phyloP scores from a whole-genome alignment of 192 early-diverging fungal species.

The Coemansia sp. region DNA sequence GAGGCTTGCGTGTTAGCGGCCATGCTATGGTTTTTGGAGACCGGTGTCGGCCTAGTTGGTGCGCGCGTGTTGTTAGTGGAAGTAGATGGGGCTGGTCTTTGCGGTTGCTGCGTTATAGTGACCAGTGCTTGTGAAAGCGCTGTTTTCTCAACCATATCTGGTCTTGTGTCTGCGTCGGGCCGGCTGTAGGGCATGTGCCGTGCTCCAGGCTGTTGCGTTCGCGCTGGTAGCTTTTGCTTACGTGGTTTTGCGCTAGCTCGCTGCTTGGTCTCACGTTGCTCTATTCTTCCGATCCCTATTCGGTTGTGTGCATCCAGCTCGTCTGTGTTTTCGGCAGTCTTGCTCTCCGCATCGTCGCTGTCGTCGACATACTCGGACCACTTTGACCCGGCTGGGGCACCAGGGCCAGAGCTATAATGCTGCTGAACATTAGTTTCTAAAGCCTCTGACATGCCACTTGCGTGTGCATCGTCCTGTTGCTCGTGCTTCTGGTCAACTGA shows the following conservation, averaged over 20 bases:
- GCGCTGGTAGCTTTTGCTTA: neutral
- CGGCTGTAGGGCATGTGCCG: constrained; percentile 1
- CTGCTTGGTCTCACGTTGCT: neutral
- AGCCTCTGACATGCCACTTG: neutral
- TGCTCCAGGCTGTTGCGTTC: neutral
- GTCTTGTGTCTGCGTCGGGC: neutral
- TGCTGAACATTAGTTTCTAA: neutral
- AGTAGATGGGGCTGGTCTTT: neutral
- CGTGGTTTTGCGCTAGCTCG: neutral
- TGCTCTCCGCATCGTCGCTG: neutral
- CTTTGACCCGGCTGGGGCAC: constrained; percentile 1
- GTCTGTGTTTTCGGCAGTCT: neutral
- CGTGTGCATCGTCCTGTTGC: neutral
- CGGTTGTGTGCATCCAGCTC: constrained; percentile 14
- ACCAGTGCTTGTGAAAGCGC: constrained; percentile 15
- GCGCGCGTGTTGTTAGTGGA: neutral
- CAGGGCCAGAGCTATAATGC: neutral
- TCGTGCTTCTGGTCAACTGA: neutral
- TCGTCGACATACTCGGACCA: constrained; percentile 17
- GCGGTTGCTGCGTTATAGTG: neutral
- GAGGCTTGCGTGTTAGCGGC: neutral
- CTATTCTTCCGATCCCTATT: constrained; percentile 5
- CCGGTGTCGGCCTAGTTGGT: neutral
- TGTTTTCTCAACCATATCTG: neutral
- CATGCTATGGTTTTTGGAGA: neutral